Evolutionary conservation across 257 asterid species (phyloP).

Genomic region (Verbena officinalis): DNA sequence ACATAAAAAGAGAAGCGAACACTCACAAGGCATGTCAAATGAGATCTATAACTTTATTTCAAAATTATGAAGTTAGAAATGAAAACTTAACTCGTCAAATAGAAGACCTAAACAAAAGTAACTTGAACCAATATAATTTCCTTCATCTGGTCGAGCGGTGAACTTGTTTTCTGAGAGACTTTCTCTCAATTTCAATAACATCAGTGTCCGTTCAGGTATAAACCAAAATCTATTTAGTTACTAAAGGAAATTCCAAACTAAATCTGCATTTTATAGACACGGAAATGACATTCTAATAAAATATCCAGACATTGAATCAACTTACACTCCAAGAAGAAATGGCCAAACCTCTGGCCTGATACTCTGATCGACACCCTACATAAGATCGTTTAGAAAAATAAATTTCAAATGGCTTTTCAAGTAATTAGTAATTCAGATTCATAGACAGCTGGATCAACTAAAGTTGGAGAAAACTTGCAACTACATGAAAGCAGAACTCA

Average conservation of each 20-base stretch:
- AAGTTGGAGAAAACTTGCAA: constrained; percentile 16
- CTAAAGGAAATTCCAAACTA: no score
- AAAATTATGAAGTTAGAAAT: no score
- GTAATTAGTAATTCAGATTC: constrained; percentile 4
- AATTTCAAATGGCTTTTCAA: constrained; percentile 5
- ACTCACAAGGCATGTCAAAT: background rate
- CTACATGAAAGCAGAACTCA: constrained; percentile 42
- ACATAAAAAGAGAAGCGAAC: background rate
- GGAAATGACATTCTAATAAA: background rate
- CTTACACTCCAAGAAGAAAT: constrained; percentile 97
- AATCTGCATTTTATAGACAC: background rate
- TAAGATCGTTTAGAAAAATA: constrained; percentile 20
- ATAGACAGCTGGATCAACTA: background rate
- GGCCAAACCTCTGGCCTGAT: constrained; percentile 95
- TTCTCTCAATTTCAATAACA: background rate
- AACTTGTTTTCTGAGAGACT: background rate
- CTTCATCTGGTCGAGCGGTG: background rate
- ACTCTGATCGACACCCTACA: constrained; percentile 89
- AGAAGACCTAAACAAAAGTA: background rate
- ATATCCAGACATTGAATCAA: constrained; percentile 28
- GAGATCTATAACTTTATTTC: background rate
- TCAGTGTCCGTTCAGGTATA: background rate
- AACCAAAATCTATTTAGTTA: background rate
- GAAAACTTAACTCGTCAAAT: no score
- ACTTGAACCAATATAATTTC: background rate